Base-by-base conservation (phyloP, 345 rosid genomes). In the Salix arbutifolia region DNA sequence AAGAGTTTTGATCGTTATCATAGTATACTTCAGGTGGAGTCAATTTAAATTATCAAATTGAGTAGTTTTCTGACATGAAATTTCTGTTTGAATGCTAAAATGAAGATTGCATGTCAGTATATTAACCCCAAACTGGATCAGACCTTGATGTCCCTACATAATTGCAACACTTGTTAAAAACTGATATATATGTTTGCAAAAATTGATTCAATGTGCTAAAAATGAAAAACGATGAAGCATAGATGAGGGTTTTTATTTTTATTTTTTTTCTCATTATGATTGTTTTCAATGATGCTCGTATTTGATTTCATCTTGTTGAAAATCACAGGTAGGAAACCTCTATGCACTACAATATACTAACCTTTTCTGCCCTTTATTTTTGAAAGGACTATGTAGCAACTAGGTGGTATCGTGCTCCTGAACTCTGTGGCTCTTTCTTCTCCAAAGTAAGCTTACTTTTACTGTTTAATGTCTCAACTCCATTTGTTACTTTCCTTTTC, bases 321-420 rank as follows among this genome's bases (percentile, higher is more conserved):
- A 17, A 6, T 68, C 42, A 30, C 19, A 30, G 64, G 74, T 65
- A n/a, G 52, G 33, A 42, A 73, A 53, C 68, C 73, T 77, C 65
- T 53, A 21, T 16, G n/a, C 65, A 69, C 42, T 12, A 46, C 35
- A 40, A 28, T 12, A 28, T 69, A 37, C 75, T 80, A 25, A 84
- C 52, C 68, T 26, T 14, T 56, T 56, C 14, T 10, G 8, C 6
- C 52, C 37, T 42, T 35, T 35, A 11, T 74, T 66, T 74, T 65
- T 61, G 80, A 69, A 78, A 96, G 99, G 99, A 96, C 84, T 96
- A 96, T 89, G 99, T 96, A 28, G 99, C 99, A 38, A 96, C 99
- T 74, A 90, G 99, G 76, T 96, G 98, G 99, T 96, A 96, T 79
- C 94, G 99, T 77, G 99, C 99, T 78, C 99, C 99, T 72, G 99